Percentiles rank a stretch among this genome's conserved stretches.
Conservation (phyloP, 2,329 filamentous ascomycete species). For the Blastomyces percursus region DNA sequence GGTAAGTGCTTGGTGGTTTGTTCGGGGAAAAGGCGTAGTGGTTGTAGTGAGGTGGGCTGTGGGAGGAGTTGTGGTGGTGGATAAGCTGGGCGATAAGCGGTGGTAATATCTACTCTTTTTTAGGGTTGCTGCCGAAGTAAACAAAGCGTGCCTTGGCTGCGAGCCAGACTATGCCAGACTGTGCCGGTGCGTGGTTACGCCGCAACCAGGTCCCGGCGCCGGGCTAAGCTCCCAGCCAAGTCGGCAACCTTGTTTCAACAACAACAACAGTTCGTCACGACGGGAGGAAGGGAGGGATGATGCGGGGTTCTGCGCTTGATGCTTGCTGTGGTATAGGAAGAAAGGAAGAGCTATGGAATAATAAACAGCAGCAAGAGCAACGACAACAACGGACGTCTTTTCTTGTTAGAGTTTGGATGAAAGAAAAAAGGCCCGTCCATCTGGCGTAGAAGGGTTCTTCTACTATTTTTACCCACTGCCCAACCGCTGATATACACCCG, state of each 20-base stretch:
- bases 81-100: not conserved
- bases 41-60: not conserved
- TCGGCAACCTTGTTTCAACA: conserved; percentile 4
- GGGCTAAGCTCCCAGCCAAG: not conserved
- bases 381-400: not conserved
- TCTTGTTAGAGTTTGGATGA: not conserved
- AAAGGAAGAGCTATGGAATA: not conserved
- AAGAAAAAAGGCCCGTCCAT: not conserved
- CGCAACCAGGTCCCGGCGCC: not conserved
- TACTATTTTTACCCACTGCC: not conserved
- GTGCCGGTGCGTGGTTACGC: not conserved
- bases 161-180: no score
- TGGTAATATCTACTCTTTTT: not conserved
- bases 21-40: not conserved
- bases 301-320: no score
- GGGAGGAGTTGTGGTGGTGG: not conserved
- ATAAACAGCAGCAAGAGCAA: not conserved
- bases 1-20: not conserved
- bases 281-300: not conserved
- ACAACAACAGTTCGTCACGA: not conserved
- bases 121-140: not conserved
- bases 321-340: no score
- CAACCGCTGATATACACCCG: not conserved
- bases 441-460: not conserved
- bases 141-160: not conserved